Percentiles rank a stretch among this genome's conserved stretches.
These are phyloP conservation scores for Solanum hybrid DNA, from an alignment of 305 asterid genomes.

Conservation along the genomic window DNA sequence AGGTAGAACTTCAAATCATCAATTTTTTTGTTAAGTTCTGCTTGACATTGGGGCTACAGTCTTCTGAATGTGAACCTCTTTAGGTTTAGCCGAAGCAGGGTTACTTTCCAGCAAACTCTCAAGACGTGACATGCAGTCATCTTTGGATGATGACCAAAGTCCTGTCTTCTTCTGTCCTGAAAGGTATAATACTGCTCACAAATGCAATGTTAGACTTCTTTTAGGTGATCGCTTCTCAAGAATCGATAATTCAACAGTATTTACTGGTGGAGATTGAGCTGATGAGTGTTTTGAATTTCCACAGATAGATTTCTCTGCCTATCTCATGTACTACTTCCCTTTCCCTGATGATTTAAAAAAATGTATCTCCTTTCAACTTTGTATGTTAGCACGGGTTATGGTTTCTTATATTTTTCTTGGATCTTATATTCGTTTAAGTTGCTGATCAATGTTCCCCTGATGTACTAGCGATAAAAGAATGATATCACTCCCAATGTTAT, in stretches of 20 bases:
- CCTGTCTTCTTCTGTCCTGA: conserved; percentile 71
- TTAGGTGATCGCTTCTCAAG: conserved; percentile 4
- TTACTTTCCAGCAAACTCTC: conserved; percentile 96
- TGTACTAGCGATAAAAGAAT: neutral
- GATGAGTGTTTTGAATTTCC: neutral
- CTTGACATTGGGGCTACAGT: neutral
- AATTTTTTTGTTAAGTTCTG: conserved; percentile 4
- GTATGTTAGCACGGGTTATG: neutral
- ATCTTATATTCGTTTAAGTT: neutral
- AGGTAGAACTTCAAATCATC: conserved; percentile 32
- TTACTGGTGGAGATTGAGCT: neutral
- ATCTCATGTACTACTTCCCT: neutral
- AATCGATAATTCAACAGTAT: conserved; percentile 2
- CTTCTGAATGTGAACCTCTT: conserved; percentile 26
- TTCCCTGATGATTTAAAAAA: neutral
- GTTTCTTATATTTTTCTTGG: neutral
- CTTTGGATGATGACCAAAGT: conserved; percentile 50
- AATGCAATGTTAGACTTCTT: conserved; percentile 4
- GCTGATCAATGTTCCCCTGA: neutral
- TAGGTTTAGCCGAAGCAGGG: conserved; percentile 99
- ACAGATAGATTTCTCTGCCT: too few species aligned
- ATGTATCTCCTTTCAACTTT: neutral
- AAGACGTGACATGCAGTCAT: conserved; percentile 64
- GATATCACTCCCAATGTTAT: neutral
- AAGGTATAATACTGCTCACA: conserved; percentile 35